These are phyloP conservation scores for Raffaelea deltoideospora DNA, from an alignment of 2,329 filamentous ascomycete species.

Conservation along the genomic window DNA sequence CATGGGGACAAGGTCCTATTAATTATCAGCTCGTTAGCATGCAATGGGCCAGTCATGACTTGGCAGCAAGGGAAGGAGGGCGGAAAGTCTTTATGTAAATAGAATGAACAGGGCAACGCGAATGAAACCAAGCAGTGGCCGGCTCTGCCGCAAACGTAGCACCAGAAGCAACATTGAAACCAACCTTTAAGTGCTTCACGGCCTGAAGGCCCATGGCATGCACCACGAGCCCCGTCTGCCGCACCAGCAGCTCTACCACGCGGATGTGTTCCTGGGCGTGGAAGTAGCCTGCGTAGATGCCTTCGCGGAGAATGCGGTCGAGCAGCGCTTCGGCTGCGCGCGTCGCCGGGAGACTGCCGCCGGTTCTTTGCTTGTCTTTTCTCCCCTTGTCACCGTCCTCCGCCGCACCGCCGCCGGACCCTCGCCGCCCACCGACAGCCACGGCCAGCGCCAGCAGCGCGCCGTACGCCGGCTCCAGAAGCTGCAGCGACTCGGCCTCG, in stretches of 20 bases:
- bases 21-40: too few species aligned
- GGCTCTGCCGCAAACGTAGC: too few species aligned
- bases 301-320: slow-evolving; percentile 38
- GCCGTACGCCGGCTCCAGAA: slow-evolving; percentile 52
- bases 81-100: too few species aligned
- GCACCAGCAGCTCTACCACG: slow-evolving; percentile 42
- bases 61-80: too few species aligned
- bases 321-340: too few species aligned
- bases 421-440: slow-evolving; percentile 7
- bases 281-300: slow-evolving; percentile 36
- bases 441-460: slow-evolving; percentile 44
- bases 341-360: too few species aligned
- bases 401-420: slow-evolving; percentile 5
- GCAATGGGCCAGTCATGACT: too few species aligned
- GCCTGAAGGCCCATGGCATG: slow-evolving; percentile 42
- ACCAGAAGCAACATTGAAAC: too few species aligned
- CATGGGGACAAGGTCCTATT: slow-evolving; percentile 50
- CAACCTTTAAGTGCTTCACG: slow-evolving; percentile 52
- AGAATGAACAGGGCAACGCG: too few species aligned
- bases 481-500: slow-evolving; percentile 47
- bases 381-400: background rate
- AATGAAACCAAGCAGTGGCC: too few species aligned
- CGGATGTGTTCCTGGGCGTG: slow-evolving; percentile 43
- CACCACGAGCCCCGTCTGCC: slow-evolving; percentile 32
- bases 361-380: too few species aligned